Evolutionary conservation across 345 rosid species (phyloP), one percentile per base, ranked within the genome.

Genomic region (Durio zibethinus): DNA sequence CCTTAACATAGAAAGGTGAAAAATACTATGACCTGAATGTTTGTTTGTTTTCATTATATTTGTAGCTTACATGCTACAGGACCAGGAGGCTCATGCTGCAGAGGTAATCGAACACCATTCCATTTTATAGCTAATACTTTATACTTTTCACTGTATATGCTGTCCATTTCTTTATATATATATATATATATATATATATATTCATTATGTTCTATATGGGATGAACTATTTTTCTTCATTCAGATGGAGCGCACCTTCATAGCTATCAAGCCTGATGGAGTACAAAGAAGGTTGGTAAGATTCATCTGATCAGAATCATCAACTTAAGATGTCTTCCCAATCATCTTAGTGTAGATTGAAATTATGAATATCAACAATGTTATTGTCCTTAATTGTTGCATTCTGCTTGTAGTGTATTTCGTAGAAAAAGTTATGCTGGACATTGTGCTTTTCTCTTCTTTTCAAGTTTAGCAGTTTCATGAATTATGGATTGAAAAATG

Each of bases 231-330:
- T 59, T 62, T 82, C 16, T 29, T 7, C 27, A 33, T 72, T 65
- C 88, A 96, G 99, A 64, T 89, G 86, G 99, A 96, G 79, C 94
- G 94, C 42, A 91, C 98, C 65, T 93, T 96, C 89, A 96, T 96
- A 29, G 99, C 99, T 66, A 96, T 96, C 89, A 96, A 96, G 89
- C 99, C 98, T 31, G 98, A 93, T 80, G 99, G 99, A 65, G 97
- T 96, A 63, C 99, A 96, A 83, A 79, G 99, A 86, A 97, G 98
- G 35, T 91, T 93, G 93, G 99, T 96, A 89, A 83, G 85, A 62
- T 59, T n/a, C 77, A 36, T 47, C 33, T 67, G 25, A 27, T 18
- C 65, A 50, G 7, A 9, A 35, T 14, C 38, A 47, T 29, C 47
- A 29, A 45, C 45, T 35, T 50, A 73, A 42, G 25, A 62, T 1